Conservation (phyloP, 139 green algal species). For the Chara braunii region DNA sequence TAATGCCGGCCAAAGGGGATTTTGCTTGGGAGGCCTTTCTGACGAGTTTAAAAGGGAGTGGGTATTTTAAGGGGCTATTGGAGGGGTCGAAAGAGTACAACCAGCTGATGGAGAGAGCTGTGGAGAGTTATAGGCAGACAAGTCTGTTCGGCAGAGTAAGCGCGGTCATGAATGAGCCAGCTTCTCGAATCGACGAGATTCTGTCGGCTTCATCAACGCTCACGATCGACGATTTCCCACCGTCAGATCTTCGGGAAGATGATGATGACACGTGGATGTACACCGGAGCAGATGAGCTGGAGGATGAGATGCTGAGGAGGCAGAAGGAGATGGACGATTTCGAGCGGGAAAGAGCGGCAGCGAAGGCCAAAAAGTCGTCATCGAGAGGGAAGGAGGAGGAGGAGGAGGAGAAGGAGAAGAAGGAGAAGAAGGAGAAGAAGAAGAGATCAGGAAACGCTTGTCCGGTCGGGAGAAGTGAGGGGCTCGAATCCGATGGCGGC, state of each 20-base stretch:
- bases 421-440: not conserved
- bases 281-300: constrained; percentile 24
- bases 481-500: too few relatives aligned
- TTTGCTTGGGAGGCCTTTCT: constrained; percentile 3
- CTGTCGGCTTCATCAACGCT: not conserved
- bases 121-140: constrained; percentile 5
- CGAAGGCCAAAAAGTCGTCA: not conserved
- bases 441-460: too few relatives aligned
- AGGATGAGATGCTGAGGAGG: constrained; percentile 4
- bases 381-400: not conserved
- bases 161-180: not conserved
- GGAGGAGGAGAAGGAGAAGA: not conserved
- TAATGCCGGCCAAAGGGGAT: too few relatives aligned
- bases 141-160: not conserved
- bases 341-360: constrained; percentile 1
- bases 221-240: constrained; percentile 23
- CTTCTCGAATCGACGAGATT: constrained; percentile 10
- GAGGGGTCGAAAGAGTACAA: constrained; percentile 14
- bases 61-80: constrained; percentile 25
- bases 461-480: too few relatives aligned
- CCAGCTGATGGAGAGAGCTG: not conserved
- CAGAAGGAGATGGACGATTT: constrained; percentile 32
- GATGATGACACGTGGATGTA: constrained; percentile 31
- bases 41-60: constrained; percentile 3
- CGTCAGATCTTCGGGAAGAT: not conserved